These are phyloP conservation scores for Suillus luteus DNA, from an alignment of 768 basidiomycete species.

Conservation along the genomic window DNA sequence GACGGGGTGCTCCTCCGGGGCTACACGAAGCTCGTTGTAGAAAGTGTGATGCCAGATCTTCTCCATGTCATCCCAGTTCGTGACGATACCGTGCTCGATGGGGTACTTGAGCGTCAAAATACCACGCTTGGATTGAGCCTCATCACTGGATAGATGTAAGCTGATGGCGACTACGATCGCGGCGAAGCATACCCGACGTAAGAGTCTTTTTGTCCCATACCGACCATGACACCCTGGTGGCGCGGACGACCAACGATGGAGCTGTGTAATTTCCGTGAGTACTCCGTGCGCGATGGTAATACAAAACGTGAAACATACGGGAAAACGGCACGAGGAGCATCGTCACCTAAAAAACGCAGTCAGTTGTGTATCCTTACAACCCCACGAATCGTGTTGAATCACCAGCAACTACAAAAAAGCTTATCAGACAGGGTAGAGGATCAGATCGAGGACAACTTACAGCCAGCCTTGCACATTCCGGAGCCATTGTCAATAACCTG, in stretches of 20 bases:
- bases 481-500: constrained; percentile 93
- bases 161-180: constrained; percentile 1
- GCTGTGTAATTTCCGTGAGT: constrained; percentile 37
- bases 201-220: constrained; percentile 96
- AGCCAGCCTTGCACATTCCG: constrained; percentile 99
- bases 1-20: constrained; percentile 76
- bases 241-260: constrained; percentile 95
- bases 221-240: constrained; percentile 95
- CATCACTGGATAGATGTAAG: constrained; percentile 54
- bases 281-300: neutral
- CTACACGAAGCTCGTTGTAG: constrained; percentile 81
- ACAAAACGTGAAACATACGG: constrained; percentile 60
- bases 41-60: constrained; percentile 99
- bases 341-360: constrained; percentile 60
- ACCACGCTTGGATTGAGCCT: constrained; percentile 94
- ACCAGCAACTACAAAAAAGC: constrained; percentile 59
- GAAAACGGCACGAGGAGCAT: constrained; percentile 91
- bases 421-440: constrained; percentile 24
- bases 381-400: constrained; percentile 13
- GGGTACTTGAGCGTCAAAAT: constrained; percentile 93
- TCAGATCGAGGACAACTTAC: constrained; percentile 48
- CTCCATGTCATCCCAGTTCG: constrained; percentile 99
- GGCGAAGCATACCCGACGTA: constrained; percentile 73
- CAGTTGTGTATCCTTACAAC: neutral
- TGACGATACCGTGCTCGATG: constrained; percentile 92